Conservation (phyloP, 768 basidiomycete species). For the Aureoboletus auriporus region DNA sequence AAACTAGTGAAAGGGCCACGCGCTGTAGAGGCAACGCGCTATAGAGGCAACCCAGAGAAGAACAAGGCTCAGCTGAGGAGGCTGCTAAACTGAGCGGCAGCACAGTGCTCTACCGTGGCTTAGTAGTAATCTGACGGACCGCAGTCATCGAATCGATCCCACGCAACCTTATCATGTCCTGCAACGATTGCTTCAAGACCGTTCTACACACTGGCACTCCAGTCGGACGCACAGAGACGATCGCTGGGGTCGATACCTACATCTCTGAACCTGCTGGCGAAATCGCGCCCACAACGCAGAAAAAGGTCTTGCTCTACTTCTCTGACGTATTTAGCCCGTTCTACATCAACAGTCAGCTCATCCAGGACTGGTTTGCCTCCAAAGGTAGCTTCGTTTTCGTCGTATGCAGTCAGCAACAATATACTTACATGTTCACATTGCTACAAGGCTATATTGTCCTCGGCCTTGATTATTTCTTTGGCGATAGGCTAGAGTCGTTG, state of each 20-base stretch:
- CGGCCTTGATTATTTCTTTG: conserved; percentile 62
- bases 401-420: too few relatives aligned
- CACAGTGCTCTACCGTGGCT: too few relatives aligned
- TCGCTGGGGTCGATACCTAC: conserved; percentile 47
- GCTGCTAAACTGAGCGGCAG: too few relatives aligned
- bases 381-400: conserved; percentile 38
- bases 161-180: conserved; percentile 34
- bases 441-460: conserved; percentile 53
- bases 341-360: conserved; percentile 51
- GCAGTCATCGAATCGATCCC: neutral
- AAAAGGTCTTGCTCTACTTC: conserved; percentile 53
- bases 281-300: conserved; percentile 13
- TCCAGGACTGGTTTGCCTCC: conserved; percentile 63
- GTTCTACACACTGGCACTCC: conserved; percentile 52
- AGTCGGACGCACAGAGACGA: conserved; percentile 31
- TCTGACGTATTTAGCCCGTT: conserved; percentile 60
- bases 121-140: too few relatives aligned
- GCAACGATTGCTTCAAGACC: conserved; percentile 50
- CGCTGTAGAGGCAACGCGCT: too few relatives aligned
- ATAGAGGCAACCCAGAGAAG: too few relatives aligned
- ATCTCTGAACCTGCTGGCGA: conserved; percentile 40
- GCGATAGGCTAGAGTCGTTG: conserved; percentile 46
- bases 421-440: neutral
- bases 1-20: too few relatives aligned
- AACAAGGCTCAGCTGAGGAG: too few relatives aligned